These are phyloP conservation scores for Backusella circina DNA, from an alignment of 192 early-diverging fungal genomes.

Conservation along the genomic window DNA sequence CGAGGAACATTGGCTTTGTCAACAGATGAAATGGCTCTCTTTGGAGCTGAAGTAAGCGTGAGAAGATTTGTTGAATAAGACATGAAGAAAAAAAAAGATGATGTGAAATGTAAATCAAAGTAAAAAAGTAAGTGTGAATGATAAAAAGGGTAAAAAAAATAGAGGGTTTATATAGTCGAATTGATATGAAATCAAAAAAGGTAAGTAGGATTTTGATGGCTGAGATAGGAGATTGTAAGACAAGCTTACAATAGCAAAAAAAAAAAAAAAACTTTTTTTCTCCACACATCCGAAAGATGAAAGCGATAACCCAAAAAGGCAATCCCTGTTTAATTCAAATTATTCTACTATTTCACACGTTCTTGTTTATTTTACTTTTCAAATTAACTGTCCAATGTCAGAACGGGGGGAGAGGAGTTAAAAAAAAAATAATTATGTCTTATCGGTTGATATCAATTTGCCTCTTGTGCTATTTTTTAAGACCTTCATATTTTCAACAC, in stretches of 20 bases:
- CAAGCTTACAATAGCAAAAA: conserved; percentile 23
- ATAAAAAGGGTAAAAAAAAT: not conserved
- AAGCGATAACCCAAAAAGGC: conserved; percentile 19
- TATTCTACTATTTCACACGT: conserved; percentile 8
- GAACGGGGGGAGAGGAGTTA: not conserved
- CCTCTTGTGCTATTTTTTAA: not conserved
- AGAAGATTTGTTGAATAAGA: conserved; percentile 1
- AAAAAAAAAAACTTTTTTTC: conserved; percentile 10
- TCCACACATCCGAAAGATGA: conserved; percentile 31
- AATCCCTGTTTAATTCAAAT: conserved; percentile 9
- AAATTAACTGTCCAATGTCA: not conserved
- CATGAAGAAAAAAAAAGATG: not conserved
- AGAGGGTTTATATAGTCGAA: conserved; percentile 5
- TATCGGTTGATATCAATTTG: conserved; percentile 21
- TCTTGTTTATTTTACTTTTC: conserved; percentile 1
- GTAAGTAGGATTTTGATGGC: conserved; percentile 22
- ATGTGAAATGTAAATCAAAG: not conserved
- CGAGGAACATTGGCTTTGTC: conserved; percentile 42
- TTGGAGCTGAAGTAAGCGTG: not conserved
- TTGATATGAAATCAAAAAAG: not conserved
- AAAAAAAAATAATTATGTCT: not conserved
- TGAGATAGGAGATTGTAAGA: conserved; percentile 25
- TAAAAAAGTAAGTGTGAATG: not conserved
- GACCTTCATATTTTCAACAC: not conserved
- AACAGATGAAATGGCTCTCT: conserved; percentile 16